Evolutionary conservation across 2,329 filamentous ascomycete genomes (phyloP), one percentile per base, ranked within the genome.

Genomic region (Myriosclerotinia scirpicola): DNA sequence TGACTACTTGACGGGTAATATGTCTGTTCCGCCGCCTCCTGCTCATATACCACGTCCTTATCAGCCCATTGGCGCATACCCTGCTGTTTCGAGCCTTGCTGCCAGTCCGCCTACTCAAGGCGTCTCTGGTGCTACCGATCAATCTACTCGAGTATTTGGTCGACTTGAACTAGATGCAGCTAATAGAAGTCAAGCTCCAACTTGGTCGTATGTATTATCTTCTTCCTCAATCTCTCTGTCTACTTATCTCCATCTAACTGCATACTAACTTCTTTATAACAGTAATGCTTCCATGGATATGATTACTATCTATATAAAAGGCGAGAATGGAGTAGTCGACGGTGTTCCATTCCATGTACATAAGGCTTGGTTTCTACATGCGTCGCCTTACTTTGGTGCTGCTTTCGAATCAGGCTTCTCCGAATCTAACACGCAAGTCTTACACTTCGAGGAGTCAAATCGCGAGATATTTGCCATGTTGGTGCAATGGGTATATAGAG

Each of bases 381-480:
- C 58, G 5, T 68, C 68, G 0, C 62, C 62, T 0, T 68, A 53
- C 54, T 69, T 69, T 15, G 58, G 52, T 4, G 66, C 68, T 5
- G 59, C 40, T 2, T 66, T 66, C 26, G 54, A 66, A 14, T 59
- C 66, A 3, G 22, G 15, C 2, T 66, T 66, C 38, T n/a, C 46
- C 5, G 66, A 69, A 22, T 67, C 52, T 1, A 17, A 60, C 6
- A 66, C 46, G 2, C 65, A 67, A 17, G 48, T 30, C 15, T 30
- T 64, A 1, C 20, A 60, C 8, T 60, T 60, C 8, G 56, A 20
- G 3, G 56, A 60, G 4, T 60, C 26, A 17, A 60, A 22, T n/a
- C 42, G 42, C 34, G 42, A 50, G 30, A 60, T 60, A 1, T 60
- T 60, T 11, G 42, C 56, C 1, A 36, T 60, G 30, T 30, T 60